phyloP scores from a whole-genome alignment of 2,329 filamentous ascomycete species.

The Ophiocordyceps camponoti-rufipedis region DNA sequence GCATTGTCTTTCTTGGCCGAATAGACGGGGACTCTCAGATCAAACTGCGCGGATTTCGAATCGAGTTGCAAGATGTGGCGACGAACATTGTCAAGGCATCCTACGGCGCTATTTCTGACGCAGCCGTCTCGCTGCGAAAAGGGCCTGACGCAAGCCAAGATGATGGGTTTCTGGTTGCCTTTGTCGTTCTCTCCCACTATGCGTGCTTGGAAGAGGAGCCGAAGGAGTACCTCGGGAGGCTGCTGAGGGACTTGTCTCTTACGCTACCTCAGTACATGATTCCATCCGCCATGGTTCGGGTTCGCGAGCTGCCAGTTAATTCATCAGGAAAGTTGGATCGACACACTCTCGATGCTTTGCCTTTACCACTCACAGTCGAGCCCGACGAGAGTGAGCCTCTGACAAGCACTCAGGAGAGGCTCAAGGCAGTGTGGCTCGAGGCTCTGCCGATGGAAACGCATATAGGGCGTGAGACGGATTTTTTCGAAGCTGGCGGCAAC shows the following conservation, averaged over 20 bases:
- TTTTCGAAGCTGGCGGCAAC: conserved; percentile 23
- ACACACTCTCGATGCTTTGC: conserved; percentile 7
- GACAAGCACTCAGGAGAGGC: conserved; percentile 5
- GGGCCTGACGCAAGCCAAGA: not conserved
- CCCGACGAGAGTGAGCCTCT: conserved; percentile 1
- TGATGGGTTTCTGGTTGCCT: conserved; percentile 1
- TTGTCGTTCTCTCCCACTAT: not conserved
- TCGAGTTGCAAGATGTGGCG: conserved; percentile 21
- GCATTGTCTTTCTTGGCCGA: conserved; percentile 19
- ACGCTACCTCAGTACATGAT: conserved; percentile 17
- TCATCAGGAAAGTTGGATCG: conserved; percentile 15
- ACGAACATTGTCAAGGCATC: conserved; percentile 6
- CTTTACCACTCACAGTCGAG: conserved; percentile 5
- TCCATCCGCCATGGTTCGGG: conserved; percentile 9
- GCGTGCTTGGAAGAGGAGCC: not conserved
- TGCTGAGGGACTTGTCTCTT: conserved; percentile 4
- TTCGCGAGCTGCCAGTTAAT: conserved; percentile 13
- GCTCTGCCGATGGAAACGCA: conserved; percentile 1
- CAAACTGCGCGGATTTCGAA: conserved; percentile 13
- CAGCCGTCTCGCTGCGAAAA: conserved; percentile 2
- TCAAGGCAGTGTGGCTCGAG: conserved; percentile 2
- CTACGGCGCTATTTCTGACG: conserved; percentile 5
- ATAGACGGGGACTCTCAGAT: conserved; percentile 19
- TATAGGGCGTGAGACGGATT: conserved; percentile 11
- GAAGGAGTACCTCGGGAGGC: conserved; percentile 2